phyloP scores from a whole-genome alignment of 768 basidiomycete genomes.

The Mycena filopes region DNA sequence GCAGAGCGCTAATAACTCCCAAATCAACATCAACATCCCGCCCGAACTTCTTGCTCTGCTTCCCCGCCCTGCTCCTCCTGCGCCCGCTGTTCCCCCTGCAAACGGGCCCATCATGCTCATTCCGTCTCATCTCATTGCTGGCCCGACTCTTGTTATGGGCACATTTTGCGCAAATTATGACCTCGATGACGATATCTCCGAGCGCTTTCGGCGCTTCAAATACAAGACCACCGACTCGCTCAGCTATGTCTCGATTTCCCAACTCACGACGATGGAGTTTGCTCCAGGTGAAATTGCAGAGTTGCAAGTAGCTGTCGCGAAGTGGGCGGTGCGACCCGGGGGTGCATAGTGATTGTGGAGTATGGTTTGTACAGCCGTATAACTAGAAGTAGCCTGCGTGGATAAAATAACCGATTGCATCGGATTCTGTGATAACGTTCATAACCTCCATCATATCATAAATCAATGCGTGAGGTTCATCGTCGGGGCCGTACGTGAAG shows the following conservation, averaged over 20 bases:
- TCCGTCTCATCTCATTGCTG: not conserved
- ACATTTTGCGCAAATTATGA: not conserved
- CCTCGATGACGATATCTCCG: not conserved
- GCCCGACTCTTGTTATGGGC: not conserved
- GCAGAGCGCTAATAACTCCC: not conserved
- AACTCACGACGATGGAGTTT: slow-evolving; percentile 36
- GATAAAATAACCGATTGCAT: slow-evolving; percentile 7
- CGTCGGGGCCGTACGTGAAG: not conserved
- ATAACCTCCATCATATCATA: slow-evolving; percentile 9
- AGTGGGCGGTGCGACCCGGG: no score
- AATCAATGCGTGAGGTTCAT: not conserved
- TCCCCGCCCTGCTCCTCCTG: no score
- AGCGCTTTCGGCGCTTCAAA: slow-evolving; percentile 14
- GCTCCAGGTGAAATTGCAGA: slow-evolving; percentile 16
- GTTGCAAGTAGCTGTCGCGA: not conserved
- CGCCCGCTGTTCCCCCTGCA: not conserved
- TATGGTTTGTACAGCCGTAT: not conserved
- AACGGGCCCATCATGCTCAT: not conserved
- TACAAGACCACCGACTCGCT: slow-evolving; percentile 30
- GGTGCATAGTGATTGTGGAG: no score
- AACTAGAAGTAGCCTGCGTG: slow-evolving; percentile 15
- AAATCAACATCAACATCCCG: slow-evolving; percentile 2
- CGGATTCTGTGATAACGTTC: slow-evolving; percentile 6
- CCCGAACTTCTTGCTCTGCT: not conserved
- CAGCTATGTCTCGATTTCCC: slow-evolving; percentile 18